Percentiles rank a stretch among this genome's conserved stretches.
Conservation (phyloP, 805 yeast genomes). For the Candida schatavii region DNA sequence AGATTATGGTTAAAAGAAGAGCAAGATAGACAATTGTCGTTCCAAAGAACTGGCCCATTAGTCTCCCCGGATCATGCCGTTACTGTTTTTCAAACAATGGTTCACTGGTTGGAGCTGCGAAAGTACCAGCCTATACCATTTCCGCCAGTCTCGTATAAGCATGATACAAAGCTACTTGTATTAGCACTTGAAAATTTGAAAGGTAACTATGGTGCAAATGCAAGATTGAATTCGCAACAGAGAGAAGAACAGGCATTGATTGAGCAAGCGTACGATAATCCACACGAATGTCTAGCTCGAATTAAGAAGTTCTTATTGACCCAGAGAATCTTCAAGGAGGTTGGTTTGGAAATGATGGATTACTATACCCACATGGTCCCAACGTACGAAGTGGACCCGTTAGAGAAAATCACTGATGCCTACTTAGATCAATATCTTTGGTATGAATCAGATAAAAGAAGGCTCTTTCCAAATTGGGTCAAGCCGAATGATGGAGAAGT, state of each 20-base stretch:
- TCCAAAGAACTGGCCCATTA: slow-evolving; percentile 83
- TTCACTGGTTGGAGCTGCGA: slow-evolving; percentile 84
- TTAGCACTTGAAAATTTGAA: slow-evolving; percentile 87
- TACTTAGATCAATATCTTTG: slow-evolving; percentile 92
- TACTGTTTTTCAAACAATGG: slow-evolving; percentile 79
- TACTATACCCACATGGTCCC: slow-evolving; percentile 81
- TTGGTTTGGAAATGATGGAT: slow-evolving; percentile 85
- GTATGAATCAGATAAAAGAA: slow-evolving; percentile 89
- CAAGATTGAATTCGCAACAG: slow-evolving; percentile 79
- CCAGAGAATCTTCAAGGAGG: slow-evolving; percentile 90
- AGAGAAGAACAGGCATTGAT: slow-evolving; percentile 90
- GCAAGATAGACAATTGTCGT: slow-evolving; percentile 80
- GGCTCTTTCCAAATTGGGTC: slow-evolving; percentile 91
- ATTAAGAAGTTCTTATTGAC: slow-evolving; percentile 79
- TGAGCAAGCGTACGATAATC: slow-evolving; percentile 96
- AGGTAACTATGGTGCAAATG: slow-evolving; percentile 64
- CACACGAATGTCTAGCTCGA: slow-evolving; percentile 86
- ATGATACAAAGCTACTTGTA: slow-evolving; percentile 86
- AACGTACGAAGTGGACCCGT: slow-evolving; percentile 82
- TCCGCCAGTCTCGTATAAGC: slow-evolving; percentile 88
- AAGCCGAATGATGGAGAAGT: slow-evolving; percentile 94
- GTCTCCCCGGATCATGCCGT: slow-evolving; percentile 87
- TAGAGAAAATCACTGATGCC: slow-evolving; percentile 95
- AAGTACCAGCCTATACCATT: slow-evolving; percentile 86
- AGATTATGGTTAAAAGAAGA: slow-evolving; percentile 90